A percentile compares a stretch with the other conserved stretches of the same genome.
Conservation (phyloP, 2,329 filamentous ascomycete species). For the Hymenoscyphus fructigenus region DNA sequence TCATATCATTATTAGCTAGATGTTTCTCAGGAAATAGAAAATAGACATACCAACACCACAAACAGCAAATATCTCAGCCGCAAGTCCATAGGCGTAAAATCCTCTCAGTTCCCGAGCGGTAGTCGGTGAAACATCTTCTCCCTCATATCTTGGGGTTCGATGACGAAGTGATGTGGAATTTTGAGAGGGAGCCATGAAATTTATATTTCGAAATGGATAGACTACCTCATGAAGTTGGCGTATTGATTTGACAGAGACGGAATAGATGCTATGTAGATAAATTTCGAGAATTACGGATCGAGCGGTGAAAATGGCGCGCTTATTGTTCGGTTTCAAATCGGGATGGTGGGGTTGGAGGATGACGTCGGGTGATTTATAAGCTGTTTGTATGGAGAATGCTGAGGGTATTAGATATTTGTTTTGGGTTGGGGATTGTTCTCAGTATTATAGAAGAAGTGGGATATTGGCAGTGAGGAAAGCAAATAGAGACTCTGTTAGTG, state of each 20-base stretch:
- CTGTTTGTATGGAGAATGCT: not conserved
- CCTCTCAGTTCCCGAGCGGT: slow-evolving; percentile 82
- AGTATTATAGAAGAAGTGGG: no score
- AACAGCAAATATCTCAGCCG: slow-evolving; percentile 92
- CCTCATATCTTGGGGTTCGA: slow-evolving; percentile 59
- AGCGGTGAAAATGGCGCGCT: not conserved
- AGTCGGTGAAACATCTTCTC: slow-evolving; percentile 82
- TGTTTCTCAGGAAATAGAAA: not conserved
- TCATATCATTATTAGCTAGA: slow-evolving; percentile 3
- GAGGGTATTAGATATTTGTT: no score
- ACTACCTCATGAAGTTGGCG: not conserved
- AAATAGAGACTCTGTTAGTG: no score
- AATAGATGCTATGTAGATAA: not conserved
- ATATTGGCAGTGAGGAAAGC: no score
- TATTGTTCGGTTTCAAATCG: not conserved
- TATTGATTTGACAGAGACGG: not conserved
- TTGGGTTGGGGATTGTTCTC: no score
- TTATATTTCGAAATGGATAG: not conserved
- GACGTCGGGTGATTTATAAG: not conserved
- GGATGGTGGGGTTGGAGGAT: not conserved
- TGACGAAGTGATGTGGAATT: not conserved
- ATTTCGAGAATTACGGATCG: not conserved
- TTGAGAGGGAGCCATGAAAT: not conserved
- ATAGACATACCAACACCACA: slow-evolving; percentile 71
- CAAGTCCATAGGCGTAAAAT: slow-evolving; percentile 95